Evolutionary conservation across 805 yeast species (phyloP).

Genomic region (Schwanniomyces vanrijiae): DNA sequence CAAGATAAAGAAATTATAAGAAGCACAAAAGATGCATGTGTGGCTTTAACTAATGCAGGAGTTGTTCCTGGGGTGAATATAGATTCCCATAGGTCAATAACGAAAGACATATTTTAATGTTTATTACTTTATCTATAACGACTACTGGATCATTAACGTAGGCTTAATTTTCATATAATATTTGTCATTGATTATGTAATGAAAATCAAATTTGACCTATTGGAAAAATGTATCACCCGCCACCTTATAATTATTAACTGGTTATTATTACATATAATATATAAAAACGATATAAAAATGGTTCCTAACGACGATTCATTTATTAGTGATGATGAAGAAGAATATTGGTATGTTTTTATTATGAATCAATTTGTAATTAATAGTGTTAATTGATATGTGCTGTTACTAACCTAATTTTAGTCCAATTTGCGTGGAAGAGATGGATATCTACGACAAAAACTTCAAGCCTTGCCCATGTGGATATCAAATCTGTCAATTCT

Average conservation of each 20-base stretch:
- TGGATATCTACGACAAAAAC: slow-evolving; percentile 94
- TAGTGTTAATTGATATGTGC: neutral
- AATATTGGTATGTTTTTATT: slow-evolving; percentile 52
- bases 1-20: slow-evolving; percentile 56
- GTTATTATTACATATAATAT: neutral
- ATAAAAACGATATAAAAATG: slow-evolving; percentile 15
- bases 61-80: slow-evolving; percentile 91
- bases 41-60: slow-evolving; percentile 85
- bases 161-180: neutral
- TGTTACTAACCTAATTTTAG: slow-evolving; percentile 34
- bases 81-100: slow-evolving; percentile 82
- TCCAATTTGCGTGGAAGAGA: slow-evolving; percentile 96
- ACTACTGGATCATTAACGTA: neutral
- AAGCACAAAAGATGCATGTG: slow-evolving; percentile 77
- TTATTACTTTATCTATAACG: neutral
- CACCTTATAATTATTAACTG: neutral
- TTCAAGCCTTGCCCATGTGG: slow-evolving; percentile 99
- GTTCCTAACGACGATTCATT: slow-evolving; percentile 50
- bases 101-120: slow-evolving; percentile 34
- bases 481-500: slow-evolving; percentile 96
- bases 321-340: slow-evolving; percentile 79
- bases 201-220: neutral
- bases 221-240: slow-evolving; percentile 3
- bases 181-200: neutral
- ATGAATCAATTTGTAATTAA: neutral